Evolutionary conservation across 306 rosid species (phyloP).

Genomic region (Begonia peltatifolia): DNA sequence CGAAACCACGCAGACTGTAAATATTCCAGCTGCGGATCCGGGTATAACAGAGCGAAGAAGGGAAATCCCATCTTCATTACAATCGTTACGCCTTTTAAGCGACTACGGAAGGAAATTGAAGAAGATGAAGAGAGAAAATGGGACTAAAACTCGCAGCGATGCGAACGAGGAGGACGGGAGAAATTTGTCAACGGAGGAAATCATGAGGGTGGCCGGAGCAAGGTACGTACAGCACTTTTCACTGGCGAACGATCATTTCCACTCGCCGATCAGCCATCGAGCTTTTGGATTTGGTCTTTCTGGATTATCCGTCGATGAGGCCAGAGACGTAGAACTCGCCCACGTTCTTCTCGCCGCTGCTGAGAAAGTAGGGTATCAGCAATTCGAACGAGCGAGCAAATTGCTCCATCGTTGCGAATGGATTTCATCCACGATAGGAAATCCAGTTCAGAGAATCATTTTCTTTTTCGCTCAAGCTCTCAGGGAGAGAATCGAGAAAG

Average conservation of each 20-base stretch:
- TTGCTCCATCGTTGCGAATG: slow-evolving; percentile 39
- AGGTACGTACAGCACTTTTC: slow-evolving; percentile 45
- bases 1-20: background rate
- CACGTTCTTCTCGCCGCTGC: slow-evolving; percentile 59
- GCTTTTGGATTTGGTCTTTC: slow-evolving; percentile 40
- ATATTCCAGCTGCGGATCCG: slow-evolving; percentile 9
- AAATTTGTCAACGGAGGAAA: slow-evolving; percentile 47
- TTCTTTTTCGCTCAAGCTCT: slow-evolving; percentile 45
- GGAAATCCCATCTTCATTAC: slow-evolving; percentile 12
- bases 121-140: slow-evolving; percentile 20
- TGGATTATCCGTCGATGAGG: slow-evolving; percentile 35
- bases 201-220: slow-evolving; percentile 55
- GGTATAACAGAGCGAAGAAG: slow-evolving; percentile 5
- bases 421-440: slow-evolving; percentile 24
- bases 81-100: slow-evolving; percentile 40
- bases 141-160: slow-evolving; percentile 2
- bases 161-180: slow-evolving; percentile 4
- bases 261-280: slow-evolving; percentile 19
- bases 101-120: slow-evolving; percentile 30
- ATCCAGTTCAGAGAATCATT: slow-evolving; percentile 37
- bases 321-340: slow-evolving; percentile 51
- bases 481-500: slow-evolving; percentile 33
- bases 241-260: slow-evolving; percentile 19
- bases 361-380: slow-evolving; percentile 45
- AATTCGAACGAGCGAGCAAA: slow-evolving; percentile 44